These are phyloP conservation scores for Polysphondylium violaceum DNA, from an alignment of 78 protist genomes.

Conservation along the genomic window DNA sequence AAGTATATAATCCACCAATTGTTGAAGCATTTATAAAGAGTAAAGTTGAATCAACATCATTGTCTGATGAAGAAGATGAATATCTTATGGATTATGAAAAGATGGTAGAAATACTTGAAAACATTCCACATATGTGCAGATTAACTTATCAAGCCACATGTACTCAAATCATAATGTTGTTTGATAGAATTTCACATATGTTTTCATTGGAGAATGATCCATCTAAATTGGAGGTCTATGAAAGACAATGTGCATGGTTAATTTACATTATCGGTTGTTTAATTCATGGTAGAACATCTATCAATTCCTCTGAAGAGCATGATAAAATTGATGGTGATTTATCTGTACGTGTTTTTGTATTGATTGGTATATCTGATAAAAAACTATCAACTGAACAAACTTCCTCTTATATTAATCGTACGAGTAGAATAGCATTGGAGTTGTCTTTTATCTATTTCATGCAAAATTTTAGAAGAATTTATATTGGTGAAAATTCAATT, in stretches of 20 bases:
- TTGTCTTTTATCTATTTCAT: conserved; percentile 53
- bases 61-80: conserved; percentile 74
- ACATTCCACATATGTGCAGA: conserved; percentile 55
- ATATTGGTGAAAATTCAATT: conserved; percentile 61
- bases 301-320: conserved; percentile 44
- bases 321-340: conserved; percentile 60
- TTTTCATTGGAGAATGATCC: conserved; percentile 9
- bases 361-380: conserved; percentile 1
- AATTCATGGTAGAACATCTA: conserved; percentile 45
- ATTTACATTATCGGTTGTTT: conserved; percentile 68
- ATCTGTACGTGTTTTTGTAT: conserved; percentile 41
- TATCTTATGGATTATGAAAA: conserved; percentile 64
- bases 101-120: conserved; percentile 64
- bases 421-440: conserved; percentile 40
- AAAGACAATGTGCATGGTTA: conserved; percentile 75
- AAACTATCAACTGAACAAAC: not conserved
- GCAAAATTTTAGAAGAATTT: conserved; percentile 72
- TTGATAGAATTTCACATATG: conserved; percentile 22
- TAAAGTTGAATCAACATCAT: conserved; percentile 21
- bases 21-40: conserved; percentile 56
- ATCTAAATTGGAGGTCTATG: not conserved
- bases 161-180: conserved; percentile 16
- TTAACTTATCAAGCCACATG: conserved; percentile 37
- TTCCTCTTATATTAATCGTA: not conserved
- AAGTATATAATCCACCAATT: conserved; percentile 55